Conservation (phyloP, 2,329 filamentous ascomycete species). For the Achaetomium macrosporum region DNA sequence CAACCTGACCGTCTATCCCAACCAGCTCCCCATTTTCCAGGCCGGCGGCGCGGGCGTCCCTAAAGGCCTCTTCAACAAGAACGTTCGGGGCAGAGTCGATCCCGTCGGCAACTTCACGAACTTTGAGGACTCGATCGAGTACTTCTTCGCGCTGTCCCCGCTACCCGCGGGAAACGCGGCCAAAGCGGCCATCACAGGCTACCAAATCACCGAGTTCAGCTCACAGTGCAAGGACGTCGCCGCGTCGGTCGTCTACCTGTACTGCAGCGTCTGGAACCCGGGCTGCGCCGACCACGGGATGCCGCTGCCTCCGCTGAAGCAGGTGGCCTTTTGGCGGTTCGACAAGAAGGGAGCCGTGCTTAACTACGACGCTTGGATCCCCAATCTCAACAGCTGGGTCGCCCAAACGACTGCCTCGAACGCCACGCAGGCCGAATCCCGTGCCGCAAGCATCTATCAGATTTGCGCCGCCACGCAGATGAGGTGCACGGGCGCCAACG, state of each 20-base stretch:
- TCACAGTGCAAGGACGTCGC: slow-evolving; percentile 33
- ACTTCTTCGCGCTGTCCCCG: slow-evolving; percentile 39
- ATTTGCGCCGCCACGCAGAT: slow-evolving; percentile 33
- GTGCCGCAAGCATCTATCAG: slow-evolving; percentile 26
- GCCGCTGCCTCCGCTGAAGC: slow-evolving; percentile 32
- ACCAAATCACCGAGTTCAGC: slow-evolving; percentile 31
- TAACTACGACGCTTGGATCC: slow-evolving; percentile 40
- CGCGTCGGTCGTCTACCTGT: slow-evolving; percentile 33
- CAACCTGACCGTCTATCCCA: slow-evolving; percentile 36
- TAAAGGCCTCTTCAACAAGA: slow-evolving; percentile 32
- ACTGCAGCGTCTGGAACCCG: slow-evolving; percentile 29
- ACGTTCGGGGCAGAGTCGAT: slow-evolving; percentile 35
- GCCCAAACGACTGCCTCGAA: slow-evolving; percentile 26
- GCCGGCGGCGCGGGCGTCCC: slow-evolving; percentile 33
- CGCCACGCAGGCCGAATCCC: slow-evolving; percentile 26
- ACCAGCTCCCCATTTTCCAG: slow-evolving; percentile 32
- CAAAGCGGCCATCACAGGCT: slow-evolving; percentile 30
- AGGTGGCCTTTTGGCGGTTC: slow-evolving; percentile 42
- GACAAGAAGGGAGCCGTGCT: slow-evolving; percentile 37
- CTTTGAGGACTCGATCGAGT: slow-evolving; percentile 38
- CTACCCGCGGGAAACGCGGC: slow-evolving; percentile 27
- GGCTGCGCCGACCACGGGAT: slow-evolving; percentile 29
- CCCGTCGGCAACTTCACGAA: slow-evolving; percentile 38
- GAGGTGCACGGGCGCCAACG: slow-evolving; percentile 32
- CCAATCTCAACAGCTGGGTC: slow-evolving; percentile 36